A percentile compares a stretch with the other conserved stretches of the same genome.
phyloP scores from a whole-genome alignment of 2,329 filamentous ascomycete genomes.

The Penicillium frequentans region DNA sequence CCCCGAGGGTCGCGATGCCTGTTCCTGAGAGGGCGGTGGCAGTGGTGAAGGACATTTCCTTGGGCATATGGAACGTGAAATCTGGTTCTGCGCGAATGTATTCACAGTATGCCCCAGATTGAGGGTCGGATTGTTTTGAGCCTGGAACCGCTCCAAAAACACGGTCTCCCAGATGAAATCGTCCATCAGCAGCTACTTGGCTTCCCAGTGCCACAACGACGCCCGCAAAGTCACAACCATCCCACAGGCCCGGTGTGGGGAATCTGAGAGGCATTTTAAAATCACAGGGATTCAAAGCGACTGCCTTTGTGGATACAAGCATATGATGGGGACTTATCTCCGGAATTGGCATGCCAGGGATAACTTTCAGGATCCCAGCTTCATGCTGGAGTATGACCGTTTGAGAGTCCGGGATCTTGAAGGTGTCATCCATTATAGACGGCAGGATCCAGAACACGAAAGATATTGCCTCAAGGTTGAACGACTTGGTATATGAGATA shows the following conservation, averaged over 20 bases:
- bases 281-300: conserved; percentile 35
- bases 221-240: conserved; percentile 32
- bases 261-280: conserved; percentile 25
- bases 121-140: conserved; percentile 18
- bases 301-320: conserved; percentile 24
- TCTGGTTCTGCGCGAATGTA: conserved; percentile 16
- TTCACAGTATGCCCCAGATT: conserved; percentile 23
- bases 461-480: not conserved
- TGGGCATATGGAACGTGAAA: conserved; percentile 19
- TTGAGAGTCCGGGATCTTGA: conserved; percentile 9
- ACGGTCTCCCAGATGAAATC: conserved; percentile 33
- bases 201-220: conserved; percentile 25
- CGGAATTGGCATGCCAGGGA: conserved; percentile 13
- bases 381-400: conserved; percentile 22
- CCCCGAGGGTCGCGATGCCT: conserved; percentile 22
- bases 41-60: conserved; percentile 4
- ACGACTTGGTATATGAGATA: not conserved
- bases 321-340: conserved; percentile 15
- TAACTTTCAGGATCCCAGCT: conserved; percentile 16
- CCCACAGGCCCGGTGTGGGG: conserved; percentile 20
- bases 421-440: conserved; percentile 19
- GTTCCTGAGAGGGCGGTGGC: conserved; percentile 19
- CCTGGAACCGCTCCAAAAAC: conserved; percentile 40
- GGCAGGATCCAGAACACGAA: too few relatives aligned
- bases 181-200: conserved; percentile 7